Conservation (phyloP, 2,329 filamentous ascomycete genomes). For the Rutstroemia sp. region DNA sequence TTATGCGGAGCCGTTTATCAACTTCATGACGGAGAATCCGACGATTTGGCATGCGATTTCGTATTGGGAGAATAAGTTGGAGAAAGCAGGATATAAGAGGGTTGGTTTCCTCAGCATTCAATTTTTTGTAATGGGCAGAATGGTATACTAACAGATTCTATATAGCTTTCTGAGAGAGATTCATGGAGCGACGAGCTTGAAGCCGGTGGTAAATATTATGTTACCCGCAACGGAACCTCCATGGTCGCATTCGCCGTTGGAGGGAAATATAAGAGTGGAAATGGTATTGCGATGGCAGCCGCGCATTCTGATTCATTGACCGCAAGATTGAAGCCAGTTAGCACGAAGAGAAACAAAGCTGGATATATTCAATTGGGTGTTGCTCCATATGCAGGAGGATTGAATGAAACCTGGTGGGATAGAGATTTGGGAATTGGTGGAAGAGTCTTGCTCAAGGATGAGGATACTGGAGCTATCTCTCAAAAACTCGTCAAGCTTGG, state of each 20-base stretch:
- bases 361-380: constrained; percentile 87
- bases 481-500: constrained; percentile 82
- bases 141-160: constrained; percentile 14
- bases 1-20: constrained; percentile 77
- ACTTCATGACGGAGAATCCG: constrained; percentile 83
- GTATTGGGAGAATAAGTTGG: constrained; percentile 67
- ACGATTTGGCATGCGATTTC: constrained; percentile 89
- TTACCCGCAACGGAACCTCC: constrained; percentile 76
- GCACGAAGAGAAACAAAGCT: constrained; percentile 72
- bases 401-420: constrained; percentile 96
- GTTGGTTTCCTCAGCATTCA: constrained; percentile 35
- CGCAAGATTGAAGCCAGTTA: constrained; percentile 84
- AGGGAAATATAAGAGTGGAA: constrained; percentile 71
- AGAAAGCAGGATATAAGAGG: constrained; percentile 64
- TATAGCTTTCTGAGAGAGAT: constrained; percentile 67
- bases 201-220: constrained; percentile 81
- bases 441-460: constrained; percentile 74
- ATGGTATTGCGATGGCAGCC: constrained; percentile 81
- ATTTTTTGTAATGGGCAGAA: background rate
- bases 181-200: constrained; percentile 67
- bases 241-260: constrained; percentile 82
- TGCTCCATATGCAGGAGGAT: constrained; percentile 81
- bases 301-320: constrained; percentile 92
- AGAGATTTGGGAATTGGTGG: constrained; percentile 88
- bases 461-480: constrained; percentile 64